Percentiles rank a stretch among this genome's conserved stretches.
Conservation (phyloP, 116 monocot species). For the Dioscorea cayenensis region DNA sequence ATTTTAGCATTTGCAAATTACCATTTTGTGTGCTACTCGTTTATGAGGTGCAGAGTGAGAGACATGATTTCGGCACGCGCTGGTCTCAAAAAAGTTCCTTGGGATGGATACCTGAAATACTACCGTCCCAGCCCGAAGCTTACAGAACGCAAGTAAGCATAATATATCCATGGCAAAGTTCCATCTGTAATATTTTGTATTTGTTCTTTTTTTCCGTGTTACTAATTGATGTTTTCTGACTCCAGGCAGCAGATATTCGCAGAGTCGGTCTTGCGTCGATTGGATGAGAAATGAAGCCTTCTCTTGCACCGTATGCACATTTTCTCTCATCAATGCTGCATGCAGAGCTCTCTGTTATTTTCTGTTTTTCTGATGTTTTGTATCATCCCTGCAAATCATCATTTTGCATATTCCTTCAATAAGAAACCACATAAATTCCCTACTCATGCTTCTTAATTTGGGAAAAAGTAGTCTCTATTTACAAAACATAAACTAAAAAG, state of each 20-base stretch:
- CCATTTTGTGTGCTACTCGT: neutral
- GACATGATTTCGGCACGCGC: conserved; percentile 90
- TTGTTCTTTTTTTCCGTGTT: neutral
- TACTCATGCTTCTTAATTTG: neutral
- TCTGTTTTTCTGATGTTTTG: no score
- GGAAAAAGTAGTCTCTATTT: no score
- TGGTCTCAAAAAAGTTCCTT: conserved; percentile 93
- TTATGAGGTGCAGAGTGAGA: conserved; percentile 49
- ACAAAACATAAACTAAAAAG: neutral
- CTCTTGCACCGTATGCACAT: no score
- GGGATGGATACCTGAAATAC: conserved; percentile 99
- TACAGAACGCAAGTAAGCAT: conserved; percentile 70
- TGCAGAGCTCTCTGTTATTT: no score
- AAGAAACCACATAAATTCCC: neutral
- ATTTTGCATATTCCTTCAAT: neutral
- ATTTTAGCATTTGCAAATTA: neutral
- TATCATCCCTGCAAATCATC: neutral
- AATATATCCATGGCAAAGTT: neutral
- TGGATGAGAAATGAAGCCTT: conserved; percentile 41
- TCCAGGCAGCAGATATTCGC: conserved; percentile 91
- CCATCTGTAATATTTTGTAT: neutral
- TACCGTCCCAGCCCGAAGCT: conserved; percentile 86
- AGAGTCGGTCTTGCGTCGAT: conserved; percentile 57
- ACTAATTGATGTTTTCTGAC: neutral
- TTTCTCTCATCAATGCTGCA: no score